Evolutionary conservation across 345 rosid genomes (phyloP).

Genomic region (Melaleuca alternifolia): DNA sequence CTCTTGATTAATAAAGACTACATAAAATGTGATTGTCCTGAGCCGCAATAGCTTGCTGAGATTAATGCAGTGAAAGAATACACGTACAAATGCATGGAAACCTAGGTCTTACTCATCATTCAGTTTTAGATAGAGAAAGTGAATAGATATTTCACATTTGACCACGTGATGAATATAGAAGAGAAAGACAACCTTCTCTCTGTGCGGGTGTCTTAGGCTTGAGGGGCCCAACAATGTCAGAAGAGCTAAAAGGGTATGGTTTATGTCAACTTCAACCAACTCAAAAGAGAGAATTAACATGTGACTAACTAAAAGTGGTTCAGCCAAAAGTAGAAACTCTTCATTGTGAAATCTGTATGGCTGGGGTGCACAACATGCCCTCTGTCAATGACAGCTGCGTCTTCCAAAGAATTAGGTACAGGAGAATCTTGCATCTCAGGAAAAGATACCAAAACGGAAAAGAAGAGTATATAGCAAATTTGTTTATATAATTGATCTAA

Average conservation of each 20-base stretch:
- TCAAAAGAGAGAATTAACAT: slow-evolving; percentile 11
- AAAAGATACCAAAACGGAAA: neutral
- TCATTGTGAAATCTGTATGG: slow-evolving; percentile 3
- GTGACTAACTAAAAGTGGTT: slow-evolving; percentile 15
- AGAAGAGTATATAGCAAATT: neutral
- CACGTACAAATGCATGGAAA: neutral
- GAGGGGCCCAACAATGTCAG: slow-evolving; percentile 6
- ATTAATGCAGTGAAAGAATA: neutral
- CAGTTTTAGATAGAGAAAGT: neutral
- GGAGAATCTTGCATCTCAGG: neutral
- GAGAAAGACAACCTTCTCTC: neutral
- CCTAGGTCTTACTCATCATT: neutral
- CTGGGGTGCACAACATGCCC: neutral
- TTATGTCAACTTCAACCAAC: slow-evolving; percentile 28
- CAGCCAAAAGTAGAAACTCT: slow-evolving; percentile 20
- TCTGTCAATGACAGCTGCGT: neutral
- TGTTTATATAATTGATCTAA: neutral
- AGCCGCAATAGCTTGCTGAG: neutral
- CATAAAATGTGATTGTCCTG: neutral
- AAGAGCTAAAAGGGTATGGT: slow-evolving; percentile 24
- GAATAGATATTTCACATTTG: neutral
- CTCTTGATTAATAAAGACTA: neutral
- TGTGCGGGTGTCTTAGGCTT: neutral
- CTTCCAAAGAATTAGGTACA: neutral
- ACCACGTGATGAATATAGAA: neutral